Evolutionary conservation across 257 asterid species (phyloP), one percentile per base, ranked within the genome.

Genomic region (Nicotiana tabacum): DNA sequence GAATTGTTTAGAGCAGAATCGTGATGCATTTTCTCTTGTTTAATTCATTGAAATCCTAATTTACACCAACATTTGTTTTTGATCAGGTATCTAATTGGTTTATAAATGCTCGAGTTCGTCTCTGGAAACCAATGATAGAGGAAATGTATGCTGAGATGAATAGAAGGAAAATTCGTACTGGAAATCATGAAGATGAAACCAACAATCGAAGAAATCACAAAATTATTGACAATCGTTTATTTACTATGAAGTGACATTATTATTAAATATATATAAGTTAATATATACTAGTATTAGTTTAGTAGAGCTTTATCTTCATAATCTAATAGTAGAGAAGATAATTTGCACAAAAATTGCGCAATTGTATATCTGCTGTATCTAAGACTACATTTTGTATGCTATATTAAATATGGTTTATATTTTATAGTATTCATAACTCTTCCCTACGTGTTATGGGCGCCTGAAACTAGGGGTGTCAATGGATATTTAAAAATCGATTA

Each of bases 111-210:
- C 91, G 98, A 6, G 98, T 95, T 48, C 92, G 98, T 11, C 92
- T 95, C 6, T 95, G 98, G 98, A 95, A 95, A 80, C 98, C 98
- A 11, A 90, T 95, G 98, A 93, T 95, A 32, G 98, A 95, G 89
- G 98, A 95, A 83, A 93, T 93, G 98, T 93, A 90, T 66, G 92
- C 94, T 0, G 98, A 95, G 90, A 92, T 93, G 94, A 92, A 90
- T 82, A 83, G 91, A 80, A 87, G 96, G 79, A 91, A 85, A 82
- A 82, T 82, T 70, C 87, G 72, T 0, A 84, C 82, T 53, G 84
- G 77, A 33, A 85, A 88, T 43, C 51, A 43, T n/a, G 93, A 88
- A 76, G 91, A 83, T 67, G 70, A 27, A 27, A 84, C 86, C 11
- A 83, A 85, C 55, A 56, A 43, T 27, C 85, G 81, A 27, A 89